Base-by-base conservation (phyloP, 495 filamentous ascomycete species). In the Podospora fimiseda region DNA sequence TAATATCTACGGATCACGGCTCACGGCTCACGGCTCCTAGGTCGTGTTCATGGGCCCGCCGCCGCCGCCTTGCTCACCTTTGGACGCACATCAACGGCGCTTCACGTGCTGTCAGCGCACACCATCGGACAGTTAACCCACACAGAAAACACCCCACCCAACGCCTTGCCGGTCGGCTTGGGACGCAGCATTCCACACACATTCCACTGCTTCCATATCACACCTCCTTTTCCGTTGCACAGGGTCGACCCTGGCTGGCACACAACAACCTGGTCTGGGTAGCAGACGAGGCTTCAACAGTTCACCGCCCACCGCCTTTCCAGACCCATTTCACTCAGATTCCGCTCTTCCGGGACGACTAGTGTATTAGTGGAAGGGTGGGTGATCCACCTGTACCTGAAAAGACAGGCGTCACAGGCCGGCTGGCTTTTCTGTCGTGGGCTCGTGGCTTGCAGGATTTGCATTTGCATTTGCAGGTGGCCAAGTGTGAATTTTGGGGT, bases 261-360 rank as follows among this genome's bases (percentile, higher is more conserved):
- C n/a, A n/a, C n/a, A n/a, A n/a, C n/a, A 33, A 33, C 27, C 27
- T 33, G 27, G 27, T 11, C 5, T 6, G 27, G 27, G 5, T 33
- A 11, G 6, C 6, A 33, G 27, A 11, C 27, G 11, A 33, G 27
- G 27, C 27, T 33, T 53, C n/a, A n/a, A n/a, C n/a, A n/a, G n/a
- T n/a, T 56, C 58, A 66, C 61, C 61, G 61, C 61, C 59, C 57
- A 59, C 63, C 63, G 57, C 53, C 52, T 42, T 58, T 63, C 58
- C 60, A n/a, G n/a, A n/a, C 16, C 9, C 19, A 21, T 46, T 24
- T 21, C 43, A 33, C 27, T 11, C 5, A n/a, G n/a, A n/a, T 6
- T 11, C 27, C 27, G 51, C 41, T 36, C 54, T 47, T 41, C 44
- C 55, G 49, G 55, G 49, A 52, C n/a, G n/a, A n/a, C 43, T 23